Base-by-base conservation (phyloP, 257 asterid genomes). In the Nicotiana obtusifolia region DNA sequence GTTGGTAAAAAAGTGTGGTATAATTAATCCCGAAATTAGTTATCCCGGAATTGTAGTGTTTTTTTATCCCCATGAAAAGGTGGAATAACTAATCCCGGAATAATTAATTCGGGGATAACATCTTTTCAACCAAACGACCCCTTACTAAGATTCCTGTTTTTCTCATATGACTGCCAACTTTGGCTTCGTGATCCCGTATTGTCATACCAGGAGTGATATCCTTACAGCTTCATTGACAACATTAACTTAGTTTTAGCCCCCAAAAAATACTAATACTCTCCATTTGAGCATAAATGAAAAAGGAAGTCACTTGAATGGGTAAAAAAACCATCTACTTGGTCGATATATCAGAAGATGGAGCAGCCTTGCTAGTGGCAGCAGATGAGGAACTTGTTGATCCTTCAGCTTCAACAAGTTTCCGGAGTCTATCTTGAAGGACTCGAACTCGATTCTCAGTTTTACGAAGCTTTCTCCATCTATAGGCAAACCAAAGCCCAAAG, bases 381-480 rank as follows among this genome's bases (percentile, higher is more conserved):
- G 82, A 69, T 78, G 86, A 66, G 64, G 88, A 78, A 76, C 83
- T 83, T 31, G 89, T 73, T 7, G 83, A 35, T 76, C 85, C 84
- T 81, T 92, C 93, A 28, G 87, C 86, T 87, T 88, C 92, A 59
- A 86, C 81, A 11, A 87, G 86, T 84, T 87, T 87, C 52, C 93
- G 89, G 30, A 92, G 88, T 73, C 82, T 87, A 68, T 89, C 96
- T 84, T 94, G 97, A 83, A 95, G 97, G 61, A 52, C 88, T 64
- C 94, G 94, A 81, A 94, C 94, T 82, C 93, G 90, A 80, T 88
- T 91, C 84, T 95, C 98, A 52, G 92, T 86, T 78, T n/a, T 87
- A 37, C 98, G 91, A 31, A 95, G 97, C 83, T 53, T 85, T 88
- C 94, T 88, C 94, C 91, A 93, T 86, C 95, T 90, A 86, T 92